Percentiles rank a stretch among this genome's conserved stretches.
Conservation (phyloP, 352 stramenopile genomes). For the Pythium pectinolyticum region DNA sequence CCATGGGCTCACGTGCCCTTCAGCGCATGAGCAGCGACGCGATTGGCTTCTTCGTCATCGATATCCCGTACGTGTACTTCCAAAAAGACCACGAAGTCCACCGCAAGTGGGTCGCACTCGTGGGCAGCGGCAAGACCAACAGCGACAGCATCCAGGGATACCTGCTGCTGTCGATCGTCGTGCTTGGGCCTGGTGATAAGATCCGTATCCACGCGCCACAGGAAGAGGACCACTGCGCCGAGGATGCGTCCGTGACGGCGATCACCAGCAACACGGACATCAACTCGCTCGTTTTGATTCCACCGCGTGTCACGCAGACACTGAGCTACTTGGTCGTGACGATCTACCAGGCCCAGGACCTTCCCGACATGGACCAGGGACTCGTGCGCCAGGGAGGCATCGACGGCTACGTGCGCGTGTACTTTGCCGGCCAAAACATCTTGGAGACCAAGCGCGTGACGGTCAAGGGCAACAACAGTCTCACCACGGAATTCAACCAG, state of each 20-base stretch:
- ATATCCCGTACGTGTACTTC: conserved; percentile 87
- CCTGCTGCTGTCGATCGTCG: conserved; percentile 81
- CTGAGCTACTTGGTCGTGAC: conserved; percentile 80
- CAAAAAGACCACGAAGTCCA: conserved; percentile 85
- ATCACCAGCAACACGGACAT: conserved; percentile 49
- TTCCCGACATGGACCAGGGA: conserved; percentile 85
- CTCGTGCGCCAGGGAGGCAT: conserved; percentile 66
- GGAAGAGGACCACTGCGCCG: conserved; percentile 41
- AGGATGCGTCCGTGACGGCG: conserved; percentile 23
- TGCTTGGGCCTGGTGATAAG: conserved; percentile 85
- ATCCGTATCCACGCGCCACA: conserved; percentile 57
- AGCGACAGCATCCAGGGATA: conserved; percentile 90
- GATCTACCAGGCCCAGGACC: conserved; percentile 71
- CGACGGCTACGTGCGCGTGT: conserved; percentile 78
- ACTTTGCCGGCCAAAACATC: conserved; percentile 71
- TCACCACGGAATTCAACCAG: conserved; percentile 59
- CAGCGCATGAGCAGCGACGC: conserved; percentile 58
- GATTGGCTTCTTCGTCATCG: conserved; percentile 84
- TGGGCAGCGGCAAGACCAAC: conserved; percentile 67
- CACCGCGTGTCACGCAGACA: conserved; percentile 65
- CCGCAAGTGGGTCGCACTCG: conserved; percentile 88
- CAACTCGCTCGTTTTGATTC: conserved; percentile 81
- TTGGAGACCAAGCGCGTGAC: conserved; percentile 72
- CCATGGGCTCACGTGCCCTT: conserved; percentile 25
- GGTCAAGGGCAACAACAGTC: conserved; percentile 54